Conservation (phyloP, 148 eudicot genomes). For the Rhododendron kiyosumense region DNA sequence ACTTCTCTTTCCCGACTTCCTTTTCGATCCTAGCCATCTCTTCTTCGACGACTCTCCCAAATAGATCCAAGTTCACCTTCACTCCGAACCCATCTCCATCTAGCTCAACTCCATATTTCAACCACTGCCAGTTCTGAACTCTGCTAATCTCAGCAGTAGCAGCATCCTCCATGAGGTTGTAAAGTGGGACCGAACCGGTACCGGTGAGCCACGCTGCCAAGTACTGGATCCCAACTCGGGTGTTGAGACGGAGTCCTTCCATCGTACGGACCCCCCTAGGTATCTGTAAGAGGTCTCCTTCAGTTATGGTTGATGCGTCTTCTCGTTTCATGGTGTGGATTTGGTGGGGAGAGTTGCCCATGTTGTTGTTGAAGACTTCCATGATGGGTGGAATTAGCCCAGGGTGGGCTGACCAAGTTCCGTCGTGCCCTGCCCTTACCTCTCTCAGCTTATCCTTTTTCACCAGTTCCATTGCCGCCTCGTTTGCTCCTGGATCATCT, state of each 20-base stretch:
- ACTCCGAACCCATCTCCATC: conserved; percentile 65
- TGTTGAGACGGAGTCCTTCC: conserved; percentile 81
- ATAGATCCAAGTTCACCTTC: conserved; percentile 43
- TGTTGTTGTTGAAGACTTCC: conserved; percentile 49
- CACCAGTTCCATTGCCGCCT: conserved; percentile 62
- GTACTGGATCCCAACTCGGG: conserved; percentile 76
- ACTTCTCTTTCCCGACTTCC: conserved; percentile 57
- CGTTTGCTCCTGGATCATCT: conserved; percentile 63
- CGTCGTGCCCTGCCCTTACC: conserved; percentile 79
- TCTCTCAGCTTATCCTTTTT: conserved; percentile 67
- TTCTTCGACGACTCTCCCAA: conserved; percentile 56
- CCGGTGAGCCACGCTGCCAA: conserved; percentile 77
- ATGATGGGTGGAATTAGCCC: conserved; percentile 65
- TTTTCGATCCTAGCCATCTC: conserved; percentile 66
- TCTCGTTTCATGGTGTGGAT: conserved; percentile 44
- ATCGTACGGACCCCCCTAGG: conserved; percentile 64
- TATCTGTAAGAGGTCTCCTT: conserved; percentile 52
- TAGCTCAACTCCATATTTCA: conserved; percentile 56
- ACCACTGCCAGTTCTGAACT: conserved; percentile 88
- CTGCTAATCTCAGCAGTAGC: conserved; percentile 89
- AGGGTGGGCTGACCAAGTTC: conserved; percentile 91
- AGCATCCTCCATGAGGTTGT: conserved; percentile 90
- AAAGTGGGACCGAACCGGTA: conserved; percentile 68
- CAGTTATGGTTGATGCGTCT: conserved; percentile 43
- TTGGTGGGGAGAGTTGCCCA: conserved; percentile 53